Percentiles rank a stretch among this genome's conserved stretches.
Evolutionary conservation across 2,329 filamentous ascomycete species (phyloP).

Genomic region (Knoxdaviesia capensis): DNA sequence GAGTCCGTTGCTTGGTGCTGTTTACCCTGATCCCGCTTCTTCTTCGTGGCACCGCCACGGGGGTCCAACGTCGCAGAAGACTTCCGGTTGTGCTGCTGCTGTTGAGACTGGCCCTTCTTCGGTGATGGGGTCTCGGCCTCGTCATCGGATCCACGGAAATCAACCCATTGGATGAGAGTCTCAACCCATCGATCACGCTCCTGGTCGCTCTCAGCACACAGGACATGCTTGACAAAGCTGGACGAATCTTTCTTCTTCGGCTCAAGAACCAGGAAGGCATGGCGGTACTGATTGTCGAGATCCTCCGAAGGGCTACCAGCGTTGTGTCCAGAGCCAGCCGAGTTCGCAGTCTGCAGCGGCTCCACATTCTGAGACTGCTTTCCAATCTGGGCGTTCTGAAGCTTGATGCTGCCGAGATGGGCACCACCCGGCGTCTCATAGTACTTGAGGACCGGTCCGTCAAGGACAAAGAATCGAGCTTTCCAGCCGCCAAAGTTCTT

Average conservation of each 20-base stretch:
- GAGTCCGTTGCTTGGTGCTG: conserved; percentile 17
- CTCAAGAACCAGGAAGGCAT: conserved; percentile 87
- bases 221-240: conserved; percentile 74
- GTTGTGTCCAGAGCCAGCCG: conserved; percentile 8
- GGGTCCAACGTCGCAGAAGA: neutral
- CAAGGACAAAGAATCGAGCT: conserved; percentile 45
- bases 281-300: conserved; percentile 80
- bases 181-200: conserved; percentile 93
- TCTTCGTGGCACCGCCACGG: conserved; percentile 6
- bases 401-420: conserved; percentile 82
- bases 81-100: conserved; percentile 5
- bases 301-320: conserved; percentile 54
- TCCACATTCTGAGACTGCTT: conserved; percentile 57
- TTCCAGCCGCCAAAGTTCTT: conserved; percentile 99
- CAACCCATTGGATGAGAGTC: conserved; percentile 72
- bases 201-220: conserved; percentile 84
- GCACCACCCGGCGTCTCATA: conserved; percentile 81
- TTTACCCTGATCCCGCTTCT: conserved; percentile 13
- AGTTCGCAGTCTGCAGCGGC: conserved; percentile 5
- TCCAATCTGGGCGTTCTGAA: conserved; percentile 78
- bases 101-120: conserved; percentile 6
- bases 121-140: conserved; percentile 19
- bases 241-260: conserved; percentile 90
- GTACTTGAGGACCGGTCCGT: conserved; percentile 54
- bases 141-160: conserved; percentile 44